Base-by-base conservation (phyloP, 2,329 filamentous ascomycete species). In the Exophiala aquamarina region DNA sequence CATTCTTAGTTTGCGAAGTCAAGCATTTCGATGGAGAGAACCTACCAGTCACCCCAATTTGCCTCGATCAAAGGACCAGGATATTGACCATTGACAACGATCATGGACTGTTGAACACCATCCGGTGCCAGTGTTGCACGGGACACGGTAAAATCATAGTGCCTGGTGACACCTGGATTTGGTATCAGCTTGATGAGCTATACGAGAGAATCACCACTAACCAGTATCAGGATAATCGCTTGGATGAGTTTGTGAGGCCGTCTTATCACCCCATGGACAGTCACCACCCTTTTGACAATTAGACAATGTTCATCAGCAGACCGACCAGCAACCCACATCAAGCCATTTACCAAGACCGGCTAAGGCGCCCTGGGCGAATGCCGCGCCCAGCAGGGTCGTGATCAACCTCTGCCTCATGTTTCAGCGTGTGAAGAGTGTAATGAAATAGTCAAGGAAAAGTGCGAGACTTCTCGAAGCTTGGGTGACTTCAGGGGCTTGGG, bases 21-120 rank as follows among this genome's bases (percentile, higher is more conserved):
- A 9, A 10, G 20, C 18, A 21, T 15, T 10, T 15, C 18, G 13
- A 14, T 19, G 52, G 4, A 50, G 7, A 34, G 17, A n/a, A 31
- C 47, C 4, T 42, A 56, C 28, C 56, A 68, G 47, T 68, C 66
- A 11, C 65, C 66, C 64, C 65, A 67, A 38, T 67, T 57, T 3
- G 64, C 66, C 29, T 61, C 55, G 29, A 67, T 59, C 3, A 59
- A 56, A 2, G 66, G 65, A 4, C 66, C 66, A 10, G 55, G 55
- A 52, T 63, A 71, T 70, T 21, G 64, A 62, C 17, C 73, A 59
- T 49, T 72, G 64, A 47, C 67, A 66, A 54, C 70, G 70, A 56
- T 72, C 66, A 18, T 61, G 46, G 47, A 65, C 61, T 13, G 62
- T 63, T 48, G 58, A 57, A 20, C 69, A 52, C 29, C 67, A 63